A percentile compares a stretch with the other conserved stretches of the same genome.
Evolutionary conservation across 2,329 filamentous ascomycete species (phyloP).

Genomic region (Paecilomyces fulvus): DNA sequence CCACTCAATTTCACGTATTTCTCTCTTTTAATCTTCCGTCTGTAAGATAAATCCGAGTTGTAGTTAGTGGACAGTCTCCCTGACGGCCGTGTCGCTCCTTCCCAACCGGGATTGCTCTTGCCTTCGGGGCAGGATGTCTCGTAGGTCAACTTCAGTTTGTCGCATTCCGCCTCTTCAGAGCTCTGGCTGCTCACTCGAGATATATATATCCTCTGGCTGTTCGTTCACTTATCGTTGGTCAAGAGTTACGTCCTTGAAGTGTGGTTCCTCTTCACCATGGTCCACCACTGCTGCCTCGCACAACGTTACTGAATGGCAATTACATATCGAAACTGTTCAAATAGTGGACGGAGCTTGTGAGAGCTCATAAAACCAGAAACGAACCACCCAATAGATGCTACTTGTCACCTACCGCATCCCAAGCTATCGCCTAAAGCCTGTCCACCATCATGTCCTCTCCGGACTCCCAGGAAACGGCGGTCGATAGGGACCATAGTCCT

Average conservation of each 20-base stretch:
- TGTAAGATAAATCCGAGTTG: neutral
- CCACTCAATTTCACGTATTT: slow-evolving; percentile 5
- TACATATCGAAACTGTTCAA: neutral
- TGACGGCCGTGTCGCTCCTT: neutral
- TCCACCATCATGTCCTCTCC: slow-evolving; percentile 1
- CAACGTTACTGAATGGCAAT: neutral
- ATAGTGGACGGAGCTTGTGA: neutral
- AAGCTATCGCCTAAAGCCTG: neutral
- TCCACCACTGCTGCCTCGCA: slow-evolving; percentile 1
- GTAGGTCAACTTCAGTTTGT: neutral
- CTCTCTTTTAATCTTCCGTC: neutral
- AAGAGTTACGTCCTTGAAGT: neutral
- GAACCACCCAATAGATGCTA: neutral
- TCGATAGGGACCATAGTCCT: slow-evolving; percentile 3
- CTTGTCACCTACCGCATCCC: neutral
- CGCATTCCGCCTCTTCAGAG: neutral
- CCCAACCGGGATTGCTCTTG: neutral
- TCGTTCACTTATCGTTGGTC: neutral
- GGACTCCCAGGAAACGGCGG: slow-evolving; percentile 1
- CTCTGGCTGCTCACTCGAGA: too few species aligned
- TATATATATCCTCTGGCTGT: neutral
- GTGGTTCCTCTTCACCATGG: slow-evolving; percentile 2
- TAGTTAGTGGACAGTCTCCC: neutral
- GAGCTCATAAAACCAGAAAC: neutral
- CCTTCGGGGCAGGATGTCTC: neutral